Evolutionary conservation across 768 basidiomycete genomes (phyloP).

Genomic region (Phanerochaete sordida): DNA sequence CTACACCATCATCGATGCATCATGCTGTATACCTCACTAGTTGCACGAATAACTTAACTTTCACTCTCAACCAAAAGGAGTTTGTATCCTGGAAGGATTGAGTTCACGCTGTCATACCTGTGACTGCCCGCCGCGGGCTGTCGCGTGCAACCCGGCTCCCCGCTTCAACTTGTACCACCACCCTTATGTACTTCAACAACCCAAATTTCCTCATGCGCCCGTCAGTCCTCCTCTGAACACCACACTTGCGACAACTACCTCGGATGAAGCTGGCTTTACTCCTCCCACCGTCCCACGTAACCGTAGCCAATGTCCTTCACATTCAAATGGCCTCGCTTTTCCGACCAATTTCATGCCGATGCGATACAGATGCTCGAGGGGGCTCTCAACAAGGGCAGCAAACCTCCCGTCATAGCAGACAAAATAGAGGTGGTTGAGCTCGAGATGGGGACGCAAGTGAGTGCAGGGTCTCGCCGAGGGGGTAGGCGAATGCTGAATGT

Average conservation of each 20-base stretch:
- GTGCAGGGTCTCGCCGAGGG: conserved; percentile 15
- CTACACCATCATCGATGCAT: background rate
- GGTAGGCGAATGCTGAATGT: background rate
- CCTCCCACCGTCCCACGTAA: conserved; percentile 10
- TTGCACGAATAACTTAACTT: background rate
- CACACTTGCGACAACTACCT: background rate
- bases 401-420: conserved; percentile 96
- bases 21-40: background rate
- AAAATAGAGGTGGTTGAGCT: conserved; percentile 96
- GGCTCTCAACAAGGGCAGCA: conserved; percentile 96
- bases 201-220: background rate
- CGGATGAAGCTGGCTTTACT: conserved; percentile 8
- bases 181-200: background rate
- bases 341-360: conserved; percentile 93
- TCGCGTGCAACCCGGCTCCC: conserved; percentile 3
- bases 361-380: conserved; percentile 95
- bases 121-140: conserved; percentile 6
- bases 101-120: background rate
- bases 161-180: conserved; percentile 5
- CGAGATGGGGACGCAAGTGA: conserved; percentile 97
- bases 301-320: conserved; percentile 67
- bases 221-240: background rate
- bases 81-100: no score
- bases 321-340: conserved; percentile 97
- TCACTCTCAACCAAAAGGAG: background rate